Percentiles rank a stretch among this genome's conserved stretches.
Conservation (phyloP, 2,329 filamentous ascomycete genomes). For the Magnaporthiopsis incrustans region DNA sequence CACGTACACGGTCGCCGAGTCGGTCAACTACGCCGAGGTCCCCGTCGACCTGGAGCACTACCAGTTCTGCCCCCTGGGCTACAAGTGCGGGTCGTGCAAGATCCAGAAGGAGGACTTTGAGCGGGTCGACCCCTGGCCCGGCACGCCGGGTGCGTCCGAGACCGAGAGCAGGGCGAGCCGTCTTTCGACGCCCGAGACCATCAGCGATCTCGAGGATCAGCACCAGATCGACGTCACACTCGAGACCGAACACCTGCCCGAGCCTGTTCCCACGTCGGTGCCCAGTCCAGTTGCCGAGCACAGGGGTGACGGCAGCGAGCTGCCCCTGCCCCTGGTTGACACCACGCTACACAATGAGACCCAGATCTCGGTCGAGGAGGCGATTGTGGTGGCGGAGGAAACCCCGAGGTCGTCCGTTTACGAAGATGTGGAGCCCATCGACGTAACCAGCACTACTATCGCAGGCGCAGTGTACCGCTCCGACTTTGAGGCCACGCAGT, state of each 20-base stretch:
- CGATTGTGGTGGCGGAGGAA: background rate
- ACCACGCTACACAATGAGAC: background rate
- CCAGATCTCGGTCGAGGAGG: background rate
- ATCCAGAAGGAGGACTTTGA: background rate
- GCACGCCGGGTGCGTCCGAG: background rate
- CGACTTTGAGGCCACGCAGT: background rate
- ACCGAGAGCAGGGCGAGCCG: background rate
- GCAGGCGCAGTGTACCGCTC: background rate
- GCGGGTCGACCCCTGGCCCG: background rate
- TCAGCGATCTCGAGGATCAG: background rate
- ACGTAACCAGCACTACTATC: background rate
- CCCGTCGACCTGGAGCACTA: background rate
- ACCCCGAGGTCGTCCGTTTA: background rate
- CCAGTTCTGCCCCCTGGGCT: background rate
- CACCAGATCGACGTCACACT: background rate
- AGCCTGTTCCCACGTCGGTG: no score
- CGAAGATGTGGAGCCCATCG: background rate
- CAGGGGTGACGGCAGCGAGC: no score
- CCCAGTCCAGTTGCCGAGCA: background rate
- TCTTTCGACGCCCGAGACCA: background rate
- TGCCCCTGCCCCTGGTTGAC: background rate
- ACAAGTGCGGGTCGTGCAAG: background rate
- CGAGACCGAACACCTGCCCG: background rate
- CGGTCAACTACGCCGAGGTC: conserved; percentile 2
- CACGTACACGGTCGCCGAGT: conserved; percentile 2